A percentile compares a stretch with the other conserved stretches of the same genome.
Conservation (phyloP, 169 alveolate genomes). For the Plasmodium inui region DNA sequence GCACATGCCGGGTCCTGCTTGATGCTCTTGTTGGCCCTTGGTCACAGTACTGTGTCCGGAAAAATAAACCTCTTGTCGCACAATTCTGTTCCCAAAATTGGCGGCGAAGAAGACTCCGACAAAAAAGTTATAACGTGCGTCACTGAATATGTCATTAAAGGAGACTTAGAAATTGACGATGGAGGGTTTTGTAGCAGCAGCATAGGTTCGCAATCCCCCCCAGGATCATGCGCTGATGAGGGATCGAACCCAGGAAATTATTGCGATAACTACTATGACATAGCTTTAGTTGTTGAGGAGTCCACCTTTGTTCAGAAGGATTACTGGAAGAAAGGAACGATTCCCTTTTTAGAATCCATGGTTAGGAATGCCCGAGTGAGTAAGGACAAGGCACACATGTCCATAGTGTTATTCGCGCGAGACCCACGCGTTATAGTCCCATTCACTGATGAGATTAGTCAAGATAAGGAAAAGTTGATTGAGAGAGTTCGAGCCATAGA, state of each 20-base stretch:
- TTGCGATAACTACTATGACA: conserved; percentile 64
- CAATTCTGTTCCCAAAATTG: conserved; percentile 13
- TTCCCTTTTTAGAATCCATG: conserved; percentile 74
- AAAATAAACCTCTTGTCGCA: conserved; percentile 24
- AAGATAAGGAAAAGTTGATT: conserved; percentile 58
- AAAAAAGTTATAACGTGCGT: conserved; percentile 43
- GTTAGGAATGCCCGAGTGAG: conserved; percentile 46
- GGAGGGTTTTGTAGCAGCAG: conserved; percentile 38
- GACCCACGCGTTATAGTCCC: conserved; percentile 39
- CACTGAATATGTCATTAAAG: conserved; percentile 35
- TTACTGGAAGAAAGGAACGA: conserved; percentile 63
- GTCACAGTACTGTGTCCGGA: neutral
- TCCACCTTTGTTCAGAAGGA: conserved; percentile 63
- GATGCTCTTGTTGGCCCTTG: neutral
- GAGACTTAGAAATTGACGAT: conserved; percentile 55
- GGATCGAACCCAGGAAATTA: conserved; percentile 21
- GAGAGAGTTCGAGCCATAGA: conserved; percentile 37
- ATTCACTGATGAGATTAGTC: conserved; percentile 67
- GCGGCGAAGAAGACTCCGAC: neutral
- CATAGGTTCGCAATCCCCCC: neutral
- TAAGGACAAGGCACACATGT: conserved; percentile 72
- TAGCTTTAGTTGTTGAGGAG: conserved; percentile 58
- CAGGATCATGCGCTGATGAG: conserved; percentile 3
- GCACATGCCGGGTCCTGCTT: neutral
- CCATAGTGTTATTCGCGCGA: conserved; percentile 30